These are phyloP conservation scores for Paspalum vaginatum DNA, from an alignment of 176 grass and related monocot species.

Conservation along the genomic window DNA sequence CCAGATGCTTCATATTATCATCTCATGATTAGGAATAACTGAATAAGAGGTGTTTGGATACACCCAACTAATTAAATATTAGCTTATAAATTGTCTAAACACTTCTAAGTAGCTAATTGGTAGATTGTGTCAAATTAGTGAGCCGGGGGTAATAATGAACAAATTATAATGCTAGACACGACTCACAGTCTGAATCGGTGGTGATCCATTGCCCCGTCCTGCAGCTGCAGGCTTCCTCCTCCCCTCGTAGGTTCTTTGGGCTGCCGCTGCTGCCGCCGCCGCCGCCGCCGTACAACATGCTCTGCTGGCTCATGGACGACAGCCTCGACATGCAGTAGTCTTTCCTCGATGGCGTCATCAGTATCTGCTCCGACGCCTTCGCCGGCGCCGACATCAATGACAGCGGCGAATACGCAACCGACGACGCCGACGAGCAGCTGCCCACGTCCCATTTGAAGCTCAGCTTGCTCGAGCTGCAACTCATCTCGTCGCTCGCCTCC, in stretches of 20 bases:
- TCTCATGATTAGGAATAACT: too few relatives aligned
- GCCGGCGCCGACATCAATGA: slow-evolving; percentile 45
- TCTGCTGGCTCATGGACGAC: slow-evolving; percentile 50
- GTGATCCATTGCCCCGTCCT: slow-evolving; percentile 60
- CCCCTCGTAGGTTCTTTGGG: slow-evolving; percentile 2
- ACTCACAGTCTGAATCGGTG: slow-evolving; percentile 65
- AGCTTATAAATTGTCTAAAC: too few relatives aligned
- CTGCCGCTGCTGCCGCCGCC: slow-evolving; percentile 6
- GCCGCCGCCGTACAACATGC: not conserved
- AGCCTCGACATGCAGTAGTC: slow-evolving; percentile 33
- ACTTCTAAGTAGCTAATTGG: too few relatives aligned
- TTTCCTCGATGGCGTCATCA: slow-evolving; percentile 41
- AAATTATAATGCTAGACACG: not conserved
- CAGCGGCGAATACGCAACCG: slow-evolving; percentile 48
- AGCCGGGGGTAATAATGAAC: too few relatives aligned
- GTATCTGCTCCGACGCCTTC: slow-evolving; percentile 9
- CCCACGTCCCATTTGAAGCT: slow-evolving; percentile 68
- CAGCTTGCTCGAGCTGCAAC: slow-evolving; percentile 48
- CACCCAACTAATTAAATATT: too few relatives aligned
- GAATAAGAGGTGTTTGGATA: too few relatives aligned
- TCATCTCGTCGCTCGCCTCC: slow-evolving; percentile 7
- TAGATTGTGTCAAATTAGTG: too few relatives aligned
- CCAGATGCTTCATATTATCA: too few relatives aligned
- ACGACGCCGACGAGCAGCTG: slow-evolving; percentile 54
- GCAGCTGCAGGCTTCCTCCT: not conserved